Conservation (phyloP, 192 early-diverging fungal genomes). For the Phycomyces blakesleeanus region DNA sequence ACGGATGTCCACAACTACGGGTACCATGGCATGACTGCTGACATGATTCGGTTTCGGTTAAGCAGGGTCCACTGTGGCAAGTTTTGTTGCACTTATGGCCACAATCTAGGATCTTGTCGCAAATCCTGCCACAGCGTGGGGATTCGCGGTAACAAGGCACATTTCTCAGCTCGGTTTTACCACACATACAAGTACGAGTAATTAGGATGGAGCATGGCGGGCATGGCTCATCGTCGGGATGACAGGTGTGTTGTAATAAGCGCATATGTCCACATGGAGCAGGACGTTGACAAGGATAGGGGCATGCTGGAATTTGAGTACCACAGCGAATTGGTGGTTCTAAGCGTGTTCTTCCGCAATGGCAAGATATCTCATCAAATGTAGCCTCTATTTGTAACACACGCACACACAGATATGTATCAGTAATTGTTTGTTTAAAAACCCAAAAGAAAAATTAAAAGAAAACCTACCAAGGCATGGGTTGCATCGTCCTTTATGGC, state of each 20-base stretch:
- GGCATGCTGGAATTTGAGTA: slow-evolving; percentile 69
- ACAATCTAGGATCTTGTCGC: slow-evolving; percentile 50
- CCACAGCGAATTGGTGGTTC: slow-evolving; percentile 88
- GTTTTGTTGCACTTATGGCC: slow-evolving; percentile 79
- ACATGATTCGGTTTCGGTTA: slow-evolving; percentile 59
- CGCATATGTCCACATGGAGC: slow-evolving; percentile 77
- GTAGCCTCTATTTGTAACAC: slow-evolving; percentile 47
- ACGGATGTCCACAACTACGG: slow-evolving; percentile 86
- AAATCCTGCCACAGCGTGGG: slow-evolving; percentile 72
- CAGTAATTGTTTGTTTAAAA: neutral
- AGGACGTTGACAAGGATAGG: slow-evolving; percentile 63
- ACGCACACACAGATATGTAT: neutral
- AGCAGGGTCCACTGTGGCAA: slow-evolving; percentile 80
- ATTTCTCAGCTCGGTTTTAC: slow-evolving; percentile 70
- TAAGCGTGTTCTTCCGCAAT: slow-evolving; percentile 78
- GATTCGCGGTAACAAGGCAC: slow-evolving; percentile 77
- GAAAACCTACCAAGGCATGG: slow-evolving; percentile 57
- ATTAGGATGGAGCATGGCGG: slow-evolving; percentile 90
- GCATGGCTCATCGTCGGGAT: slow-evolving; percentile 79
- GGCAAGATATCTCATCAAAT: slow-evolving; percentile 82
- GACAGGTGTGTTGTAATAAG: slow-evolving; percentile 76
- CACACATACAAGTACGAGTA: slow-evolving; percentile 70
- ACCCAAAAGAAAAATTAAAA: too few relatives aligned
- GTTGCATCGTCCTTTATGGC: slow-evolving; percentile 75
- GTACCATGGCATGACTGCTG: slow-evolving; percentile 67